Percentiles rank a stretch among this genome's conserved stretches.
These are phyloP conservation scores for Gloeopeniophorella convolvens DNA, from an alignment of 768 basidiomycete species.

Conservation along the genomic window DNA sequence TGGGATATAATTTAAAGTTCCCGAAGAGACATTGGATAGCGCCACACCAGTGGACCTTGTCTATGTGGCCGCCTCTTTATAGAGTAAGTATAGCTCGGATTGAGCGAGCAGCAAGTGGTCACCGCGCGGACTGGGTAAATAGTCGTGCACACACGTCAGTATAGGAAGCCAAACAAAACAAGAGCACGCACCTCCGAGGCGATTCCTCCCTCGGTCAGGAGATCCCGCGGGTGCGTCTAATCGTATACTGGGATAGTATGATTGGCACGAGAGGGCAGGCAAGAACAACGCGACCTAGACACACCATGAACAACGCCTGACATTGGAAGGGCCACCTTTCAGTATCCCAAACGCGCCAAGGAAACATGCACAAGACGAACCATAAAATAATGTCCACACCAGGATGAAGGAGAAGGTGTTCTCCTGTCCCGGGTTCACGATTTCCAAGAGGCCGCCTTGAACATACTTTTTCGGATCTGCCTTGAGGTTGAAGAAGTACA, in stretches of 20 bases:
- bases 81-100: no score
- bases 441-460: slow-evolving; percentile 54
- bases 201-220: background rate
- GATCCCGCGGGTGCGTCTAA: background rate
- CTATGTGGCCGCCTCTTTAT: no score
- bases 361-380: slow-evolving; percentile 36
- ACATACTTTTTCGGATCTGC: slow-evolving; percentile 58
- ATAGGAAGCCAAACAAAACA: background rate
- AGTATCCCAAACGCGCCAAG: slow-evolving; percentile 10
- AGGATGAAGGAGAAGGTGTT: slow-evolving; percentile 87
- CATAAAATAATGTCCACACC: slow-evolving; percentile 92
- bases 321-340: slow-evolving; percentile 9
- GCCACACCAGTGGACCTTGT: no score
- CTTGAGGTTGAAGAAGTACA: slow-evolving; percentile 66
- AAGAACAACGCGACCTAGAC: background rate
- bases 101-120: no score
- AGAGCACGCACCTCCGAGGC: background rate
- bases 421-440: slow-evolving; percentile 84
- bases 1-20: no score
- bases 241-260: slow-evolving; percentile 9
- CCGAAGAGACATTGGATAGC: no score
- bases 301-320: slow-evolving; percentile 41
- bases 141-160: background rate
- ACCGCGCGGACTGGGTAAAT: no score
- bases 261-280: background rate